phyloP scores from a whole-genome alignment of 164 flowering plant species.

The Dillenia suffruticosa region DNA sequence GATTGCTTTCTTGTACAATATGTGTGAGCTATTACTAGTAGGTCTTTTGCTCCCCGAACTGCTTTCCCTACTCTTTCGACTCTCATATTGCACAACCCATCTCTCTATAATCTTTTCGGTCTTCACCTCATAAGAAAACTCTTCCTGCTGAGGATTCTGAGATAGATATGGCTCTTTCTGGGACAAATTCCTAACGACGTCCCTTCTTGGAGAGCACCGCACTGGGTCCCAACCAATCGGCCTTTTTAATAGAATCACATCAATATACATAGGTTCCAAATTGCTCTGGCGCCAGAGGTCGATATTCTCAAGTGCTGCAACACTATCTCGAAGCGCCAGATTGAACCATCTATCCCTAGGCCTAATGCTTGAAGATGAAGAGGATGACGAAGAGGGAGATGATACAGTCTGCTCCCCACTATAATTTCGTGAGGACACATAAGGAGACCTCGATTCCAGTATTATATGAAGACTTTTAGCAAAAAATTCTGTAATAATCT shows the following conservation, averaged over 20 bases:
- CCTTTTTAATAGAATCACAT: conserved; percentile 61
- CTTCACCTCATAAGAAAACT: conserved; percentile 28
- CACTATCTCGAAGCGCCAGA: conserved; percentile 80
- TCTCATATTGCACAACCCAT: conserved; percentile 87
- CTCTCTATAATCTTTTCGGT: conserved; percentile 81
- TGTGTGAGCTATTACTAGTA: conserved; percentile 30
- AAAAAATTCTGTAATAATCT: conserved; percentile 74
- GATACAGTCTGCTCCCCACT: conserved; percentile 66
- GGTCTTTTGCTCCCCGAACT: conserved; percentile 41
- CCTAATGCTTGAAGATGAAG: conserved; percentile 69
- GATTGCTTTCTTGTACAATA: conserved; percentile 61
- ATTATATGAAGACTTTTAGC: conserved; percentile 78
- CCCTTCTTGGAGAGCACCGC: conserved; percentile 33
- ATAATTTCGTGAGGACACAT: conserved; percentile 61
- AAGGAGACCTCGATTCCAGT: conserved; percentile 71
- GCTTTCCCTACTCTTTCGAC: conserved; percentile 38
- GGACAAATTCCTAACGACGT: conserved; percentile 30
- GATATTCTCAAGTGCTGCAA: conserved; percentile 69
- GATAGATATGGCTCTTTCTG: conserved; percentile 29
- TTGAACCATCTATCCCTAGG: conserved; percentile 92
- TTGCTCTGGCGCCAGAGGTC: conserved; percentile 78
- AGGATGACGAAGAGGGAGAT: conserved; percentile 74
- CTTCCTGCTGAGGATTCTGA: conserved; percentile 52
- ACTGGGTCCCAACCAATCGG: conserved; percentile 33
- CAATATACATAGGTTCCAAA: conserved; percentile 73